Percentiles rank a stretch among this genome's conserved stretches.
Conservation (phyloP, 176 grass and related monocot species). For the Triticum monococcum region DNA sequence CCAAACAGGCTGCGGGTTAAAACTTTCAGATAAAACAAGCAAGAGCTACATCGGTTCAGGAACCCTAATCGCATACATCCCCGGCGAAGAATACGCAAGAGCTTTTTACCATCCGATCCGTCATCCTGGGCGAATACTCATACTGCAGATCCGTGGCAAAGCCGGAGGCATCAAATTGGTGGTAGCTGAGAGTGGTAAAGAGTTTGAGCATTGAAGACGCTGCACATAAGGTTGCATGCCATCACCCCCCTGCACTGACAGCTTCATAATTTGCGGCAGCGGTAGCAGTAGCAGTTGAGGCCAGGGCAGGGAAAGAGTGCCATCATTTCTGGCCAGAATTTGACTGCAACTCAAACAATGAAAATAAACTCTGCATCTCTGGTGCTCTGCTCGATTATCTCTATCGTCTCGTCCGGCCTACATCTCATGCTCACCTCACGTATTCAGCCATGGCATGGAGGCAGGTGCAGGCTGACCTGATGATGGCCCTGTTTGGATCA, state of each 20-base stretch:
- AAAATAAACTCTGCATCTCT: not conserved
- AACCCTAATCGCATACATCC: not conserved
- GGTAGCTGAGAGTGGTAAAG: slow-evolving; percentile 15
- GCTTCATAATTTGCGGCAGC: slow-evolving; percentile 10
- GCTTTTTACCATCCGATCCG: not conserved
- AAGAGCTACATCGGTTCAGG: not conserved
- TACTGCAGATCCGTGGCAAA: not conserved
- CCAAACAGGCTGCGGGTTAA: not conserved
- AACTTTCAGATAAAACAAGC: not conserved
- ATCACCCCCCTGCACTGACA: not conserved
- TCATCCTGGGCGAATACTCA: not conserved
- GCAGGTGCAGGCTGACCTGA: not conserved
- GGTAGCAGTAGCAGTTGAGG: not conserved
- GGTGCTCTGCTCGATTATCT: not conserved
- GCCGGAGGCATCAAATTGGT: not conserved
- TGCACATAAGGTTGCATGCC: not conserved
- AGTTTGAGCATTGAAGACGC: slow-evolving; percentile 22
- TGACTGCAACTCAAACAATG: not conserved
- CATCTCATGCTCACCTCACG: not conserved
- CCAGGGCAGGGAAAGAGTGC: not conserved
- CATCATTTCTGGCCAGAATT: slow-evolving; percentile 15
- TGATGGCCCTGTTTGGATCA: too few relatives aligned
- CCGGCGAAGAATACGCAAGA: not conserved
- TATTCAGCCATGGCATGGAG: not conserved
- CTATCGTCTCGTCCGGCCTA: not conserved